Evolutionary conservation across 495 filamentous ascomycete genomes (phyloP).

Genomic region (Penicillium macrosclerotiorum): DNA sequence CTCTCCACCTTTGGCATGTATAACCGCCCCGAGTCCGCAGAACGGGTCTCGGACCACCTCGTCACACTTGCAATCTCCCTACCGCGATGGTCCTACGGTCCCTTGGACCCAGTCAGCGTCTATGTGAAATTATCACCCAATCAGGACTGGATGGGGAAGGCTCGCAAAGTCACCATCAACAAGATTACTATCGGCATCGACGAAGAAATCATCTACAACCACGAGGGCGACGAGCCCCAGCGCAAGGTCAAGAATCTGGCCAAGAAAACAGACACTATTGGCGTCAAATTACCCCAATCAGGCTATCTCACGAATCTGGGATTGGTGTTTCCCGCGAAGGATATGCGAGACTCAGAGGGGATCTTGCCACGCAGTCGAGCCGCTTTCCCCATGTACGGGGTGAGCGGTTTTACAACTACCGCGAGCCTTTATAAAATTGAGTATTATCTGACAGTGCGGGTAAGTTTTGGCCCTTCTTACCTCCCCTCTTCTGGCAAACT

Average conservation of each 20-base stretch:
- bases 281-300: constrained; percentile 77
- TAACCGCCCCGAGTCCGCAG: constrained; percentile 86
- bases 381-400: constrained; percentile 84
- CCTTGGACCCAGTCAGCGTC: constrained; percentile 90
- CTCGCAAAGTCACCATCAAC: constrained; percentile 87
- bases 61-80: constrained; percentile 89
- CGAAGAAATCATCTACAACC: constrained; percentile 96
- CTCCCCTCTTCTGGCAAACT: not conserved
- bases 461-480: constrained; percentile 47
- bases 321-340: constrained; percentile 86
- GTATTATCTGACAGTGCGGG: constrained; percentile 93
- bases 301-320: constrained; percentile 91
- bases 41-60: constrained; percentile 81
- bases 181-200: constrained; percentile 93
- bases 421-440: constrained; percentile 97
- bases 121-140: constrained; percentile 93
- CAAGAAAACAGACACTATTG: constrained; percentile 77
- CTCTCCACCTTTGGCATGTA: constrained; percentile 99
- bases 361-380: constrained; percentile 81
- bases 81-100: constrained; percentile 95
- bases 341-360: constrained; percentile 83
- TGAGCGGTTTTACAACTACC: constrained; percentile 89
- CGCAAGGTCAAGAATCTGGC: constrained; percentile 84
- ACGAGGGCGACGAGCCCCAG: constrained; percentile 94
- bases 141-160: constrained; percentile 84